A percentile compares a stretch with the other conserved stretches of the same genome.
phyloP scores from a whole-genome alignment of 768 basidiomycete genomes.

The Saitozyma sp. region DNA sequence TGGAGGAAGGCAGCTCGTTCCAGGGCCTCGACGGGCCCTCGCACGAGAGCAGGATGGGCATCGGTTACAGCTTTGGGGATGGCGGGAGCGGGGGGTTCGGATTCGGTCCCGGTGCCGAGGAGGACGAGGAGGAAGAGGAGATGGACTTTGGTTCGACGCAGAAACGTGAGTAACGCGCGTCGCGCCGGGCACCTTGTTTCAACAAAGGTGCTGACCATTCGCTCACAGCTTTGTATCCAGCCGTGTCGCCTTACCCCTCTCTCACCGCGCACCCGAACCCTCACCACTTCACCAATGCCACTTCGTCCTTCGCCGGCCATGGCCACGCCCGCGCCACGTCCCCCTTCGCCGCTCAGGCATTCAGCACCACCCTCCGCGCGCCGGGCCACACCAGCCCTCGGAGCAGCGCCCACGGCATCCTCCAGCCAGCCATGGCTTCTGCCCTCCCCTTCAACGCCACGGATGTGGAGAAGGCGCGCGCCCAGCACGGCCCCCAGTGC shows the following conservation, averaged over 20 bases:
- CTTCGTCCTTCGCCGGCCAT: conserved; percentile 6
- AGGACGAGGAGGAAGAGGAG: conserved; percentile 38
- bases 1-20: background rate
- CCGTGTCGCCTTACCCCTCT: conserved; percentile 20
- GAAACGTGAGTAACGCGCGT: no score
- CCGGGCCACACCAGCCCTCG: conserved; percentile 2
- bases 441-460: conserved; percentile 29
- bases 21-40: background rate
- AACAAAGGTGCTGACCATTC: background rate
- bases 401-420: conserved; percentile 19
- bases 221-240: background rate
- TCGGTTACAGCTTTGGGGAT: conserved; percentile 20
- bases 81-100: conserved; percentile 40
- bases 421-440: conserved; percentile 32
- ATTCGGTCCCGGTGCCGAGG: conserved; percentile 44
- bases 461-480: conserved; percentile 37
- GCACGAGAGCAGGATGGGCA: conserved; percentile 2
- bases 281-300: conserved; percentile 41
- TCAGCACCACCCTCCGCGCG: conserved; percentile 34
- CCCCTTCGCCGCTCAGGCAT: conserved; percentile 37
- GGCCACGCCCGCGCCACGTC: conserved; percentile 16
- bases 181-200: background rate
- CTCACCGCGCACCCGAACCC: conserved; percentile 43
- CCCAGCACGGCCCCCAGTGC: conserved; percentile 37
- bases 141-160: conserved; percentile 4